Evolutionary conservation across 331 rosid genomes (phyloP), one percentile per base, ranked within the genome.

Genomic region (Stylosanthes scabra): DNA sequence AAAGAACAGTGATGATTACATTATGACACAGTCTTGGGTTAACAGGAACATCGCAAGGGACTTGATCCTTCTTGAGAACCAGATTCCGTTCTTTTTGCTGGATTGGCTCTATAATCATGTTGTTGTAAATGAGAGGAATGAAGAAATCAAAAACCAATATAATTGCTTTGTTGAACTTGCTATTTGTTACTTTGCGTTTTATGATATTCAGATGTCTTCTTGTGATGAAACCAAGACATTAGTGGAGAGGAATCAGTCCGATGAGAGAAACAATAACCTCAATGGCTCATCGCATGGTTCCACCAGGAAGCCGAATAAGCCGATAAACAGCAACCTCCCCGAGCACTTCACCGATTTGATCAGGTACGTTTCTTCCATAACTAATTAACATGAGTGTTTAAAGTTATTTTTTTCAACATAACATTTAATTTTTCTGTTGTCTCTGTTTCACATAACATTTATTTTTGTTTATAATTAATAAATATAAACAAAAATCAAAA

Each of bases 41-140:
- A 55, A 54, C 10, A 60, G 3, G 29, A 39, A 7, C 54, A 66
- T 83, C 11, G 12, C 42, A 27, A 58, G 69, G 25, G 86, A 83
- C 37, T 11, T 79, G 82, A 15, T 83, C 2, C 13, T 79, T 7
- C 44, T 83, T 0, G 84, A 83, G 20, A 83, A 83, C 15, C 87
- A 79, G 2, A 42, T 83, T n/a, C 87, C 84, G 0, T 66, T 79
- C 12, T 80, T 55, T 8, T 55, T 83, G 4, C 66, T 83, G 3
- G 63, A 7, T 3, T 11, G 42, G 0, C 65, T 83, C 0, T 80
- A 80, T 1, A 20, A 41, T 0, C 34, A 28, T 0, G 71, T 68
- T 8, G 71, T 68, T 8, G 76, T 74, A 5, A 1, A 4, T 4
- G 39, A 51, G 0, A 6, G 3, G 27, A 70, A 70, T 13, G 56